Conservation (phyloP, 306 rosid species). For the Styphnolobium japonicum region DNA sequence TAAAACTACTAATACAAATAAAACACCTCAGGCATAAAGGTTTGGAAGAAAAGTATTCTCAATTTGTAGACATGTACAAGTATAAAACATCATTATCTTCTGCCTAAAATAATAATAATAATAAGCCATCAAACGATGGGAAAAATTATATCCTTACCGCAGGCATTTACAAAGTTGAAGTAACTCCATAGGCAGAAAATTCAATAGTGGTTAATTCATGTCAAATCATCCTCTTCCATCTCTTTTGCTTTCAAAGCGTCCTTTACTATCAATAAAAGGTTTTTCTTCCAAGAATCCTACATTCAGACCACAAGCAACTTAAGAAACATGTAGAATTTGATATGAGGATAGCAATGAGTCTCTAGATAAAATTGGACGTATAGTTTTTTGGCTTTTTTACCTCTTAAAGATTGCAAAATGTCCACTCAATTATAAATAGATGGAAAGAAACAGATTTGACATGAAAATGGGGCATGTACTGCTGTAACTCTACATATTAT, state of each 20-base stretch:
- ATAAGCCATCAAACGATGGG: background rate
- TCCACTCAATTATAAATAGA: background rate
- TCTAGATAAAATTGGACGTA: conserved; percentile 8
- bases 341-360: background rate
- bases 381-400: background rate
- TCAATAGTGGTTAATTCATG: conserved; percentile 30
- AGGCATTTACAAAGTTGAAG: background rate
- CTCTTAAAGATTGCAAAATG: conserved; percentile 7
- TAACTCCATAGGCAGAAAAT: conserved; percentile 5
- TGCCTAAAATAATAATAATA: background rate
- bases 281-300: conserved; percentile 56
- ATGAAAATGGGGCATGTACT: background rate
- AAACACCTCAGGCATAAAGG: background rate
- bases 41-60: background rate
- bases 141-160: background rate
- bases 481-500: background rate
- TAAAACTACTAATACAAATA: background rate
- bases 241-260: conserved; percentile 46
- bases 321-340: conserved; percentile 7
- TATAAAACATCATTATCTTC: background rate
- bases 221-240: conserved; percentile 57
- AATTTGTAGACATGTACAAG: background rate
- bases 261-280: conserved; percentile 39
- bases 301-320: conserved; percentile 2
- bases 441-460: background rate